Evolutionary conservation across 306 rosid species (phyloP), one percentile per base, ranked within the genome.

Genomic region (Rubus idaeus): DNA sequence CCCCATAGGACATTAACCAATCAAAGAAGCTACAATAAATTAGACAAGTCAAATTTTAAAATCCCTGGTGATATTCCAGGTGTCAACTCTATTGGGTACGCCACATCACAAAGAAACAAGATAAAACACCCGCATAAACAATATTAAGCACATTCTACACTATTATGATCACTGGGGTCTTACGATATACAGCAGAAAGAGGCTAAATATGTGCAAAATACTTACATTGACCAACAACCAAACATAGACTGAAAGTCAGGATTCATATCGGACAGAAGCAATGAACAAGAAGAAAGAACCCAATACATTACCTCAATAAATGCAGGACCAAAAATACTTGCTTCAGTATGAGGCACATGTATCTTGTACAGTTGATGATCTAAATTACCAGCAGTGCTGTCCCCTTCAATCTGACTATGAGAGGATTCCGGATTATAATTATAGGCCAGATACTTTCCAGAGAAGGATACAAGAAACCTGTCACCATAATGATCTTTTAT

Each of bases 391-490:
- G 84, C 83, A 78, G 72, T 70, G 70, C 44, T 40, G 58, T 76
- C 78, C 62, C 75, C 89, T 68, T 81, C 89, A 5, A 79, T 68
- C 85, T 75, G 84, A 85, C 77, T 74, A 82, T 80, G 88, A 41
- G 92, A 83, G 81, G 83, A 86, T 12, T 80, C 84, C 49, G 76
- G 81, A 70, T 86, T 81, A 76, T 71, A 84, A 74, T 86, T 84
- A 77, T 56, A 79, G 11, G 84, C 83, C 80, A 91, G 87, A 89
- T 96, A 96, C 80, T 88, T 96, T 18, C 99, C 99, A 49, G 90
- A 75, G 77, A 96, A 92, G 50, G 99, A 96, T 78, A 96, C 80
- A 56, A 96, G 97, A 84, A 89, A 87, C 92, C 99, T 96, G 98
- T 68, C 86, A 90, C 47, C 73, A 76, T 60, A 56, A 83, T 52